Conservation (phyloP, 129 eudicot species). For the Arctium lappa region DNA sequence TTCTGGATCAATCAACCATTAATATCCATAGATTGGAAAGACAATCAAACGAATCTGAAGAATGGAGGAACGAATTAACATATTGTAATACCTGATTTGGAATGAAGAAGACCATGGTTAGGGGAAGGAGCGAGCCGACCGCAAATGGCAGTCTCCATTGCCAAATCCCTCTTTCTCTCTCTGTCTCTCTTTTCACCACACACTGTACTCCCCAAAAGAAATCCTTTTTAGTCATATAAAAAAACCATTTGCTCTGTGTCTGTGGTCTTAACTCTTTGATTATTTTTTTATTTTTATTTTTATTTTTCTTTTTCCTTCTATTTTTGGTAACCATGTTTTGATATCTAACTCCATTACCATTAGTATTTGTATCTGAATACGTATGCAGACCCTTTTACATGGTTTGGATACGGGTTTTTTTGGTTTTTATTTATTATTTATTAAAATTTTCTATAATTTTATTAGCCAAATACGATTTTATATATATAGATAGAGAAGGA, state of each 20-base stretch:
- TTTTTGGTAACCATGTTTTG: neutral
- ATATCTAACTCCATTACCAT: neutral
- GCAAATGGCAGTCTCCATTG: slow-evolving; percentile 63
- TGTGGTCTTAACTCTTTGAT: slow-evolving; percentile 11
- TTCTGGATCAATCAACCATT: neutral
- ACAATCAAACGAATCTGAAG: neutral
- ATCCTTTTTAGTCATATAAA: neutral
- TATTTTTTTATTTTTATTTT: neutral
- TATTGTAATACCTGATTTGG: slow-evolving; percentile 16
- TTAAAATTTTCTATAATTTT: neutral
- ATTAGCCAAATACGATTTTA: too few relatives aligned
- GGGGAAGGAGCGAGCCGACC: slow-evolving; percentile 59
- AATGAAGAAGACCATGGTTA: slow-evolving; percentile 41
- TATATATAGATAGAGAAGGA: too few relatives aligned
- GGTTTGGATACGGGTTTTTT: neutral
- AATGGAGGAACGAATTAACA: neutral
- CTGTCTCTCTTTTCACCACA: slow-evolving; percentile 25
- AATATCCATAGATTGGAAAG: neutral
- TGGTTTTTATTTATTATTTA: neutral
- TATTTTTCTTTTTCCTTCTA: neutral
- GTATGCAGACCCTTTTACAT: neutral
- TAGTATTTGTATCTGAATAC: neutral
- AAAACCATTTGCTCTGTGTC: neutral
- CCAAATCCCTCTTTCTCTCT: slow-evolving; percentile 14
- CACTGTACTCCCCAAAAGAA: slow-evolving; percentile 7